A percentile compares a stretch with the other conserved stretches of the same genome.
Evolutionary conservation across 202 grass and related monocot species (phyloP).

Genomic region (Eragrostis tef): DNA sequence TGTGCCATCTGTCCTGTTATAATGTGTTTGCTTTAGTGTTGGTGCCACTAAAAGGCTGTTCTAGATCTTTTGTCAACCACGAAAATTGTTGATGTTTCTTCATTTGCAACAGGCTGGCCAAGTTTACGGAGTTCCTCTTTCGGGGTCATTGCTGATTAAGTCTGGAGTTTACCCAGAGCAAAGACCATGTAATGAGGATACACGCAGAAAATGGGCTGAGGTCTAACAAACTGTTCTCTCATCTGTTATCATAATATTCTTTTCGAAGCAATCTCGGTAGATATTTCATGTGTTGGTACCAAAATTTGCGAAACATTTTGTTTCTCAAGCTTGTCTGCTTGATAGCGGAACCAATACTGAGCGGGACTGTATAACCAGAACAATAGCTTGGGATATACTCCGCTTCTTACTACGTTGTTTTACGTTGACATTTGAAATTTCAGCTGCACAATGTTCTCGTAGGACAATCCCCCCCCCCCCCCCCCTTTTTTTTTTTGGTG

Average conservation of each 20-base stretch:
- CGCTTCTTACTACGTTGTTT: constrained; percentile 10
- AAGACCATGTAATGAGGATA: constrained; percentile 82
- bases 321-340: constrained; percentile 28
- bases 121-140: constrained; percentile 98
- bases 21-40: constrained; percentile 31
- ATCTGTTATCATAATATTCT: constrained; percentile 39
- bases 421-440: constrained; percentile 21
- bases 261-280: not conserved
- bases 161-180: constrained; percentile 90
- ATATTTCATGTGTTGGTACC: constrained; percentile 17
- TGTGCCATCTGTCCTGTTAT: constrained; percentile 16
- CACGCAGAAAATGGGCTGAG: constrained; percentile 92
- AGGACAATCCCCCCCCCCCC: too few relatives aligned
- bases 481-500: not conserved
- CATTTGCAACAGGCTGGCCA: constrained; percentile 85
- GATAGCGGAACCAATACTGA: too few relatives aligned
- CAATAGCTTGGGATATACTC: not conserved
- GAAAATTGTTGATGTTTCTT: constrained; percentile 16
- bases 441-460: not conserved
- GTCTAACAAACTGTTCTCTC: constrained; percentile 45
- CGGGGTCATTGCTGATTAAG: constrained; percentile 79
- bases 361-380: not conserved
- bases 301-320: constrained; percentile 18
- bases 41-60: constrained; percentile 40
- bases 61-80: not conserved